Percentiles rank a stretch among this genome's conserved stretches.
Evolutionary conservation across 2,329 filamentous ascomycete species (phyloP).

Genomic region (Thyridium curvatum): DNA sequence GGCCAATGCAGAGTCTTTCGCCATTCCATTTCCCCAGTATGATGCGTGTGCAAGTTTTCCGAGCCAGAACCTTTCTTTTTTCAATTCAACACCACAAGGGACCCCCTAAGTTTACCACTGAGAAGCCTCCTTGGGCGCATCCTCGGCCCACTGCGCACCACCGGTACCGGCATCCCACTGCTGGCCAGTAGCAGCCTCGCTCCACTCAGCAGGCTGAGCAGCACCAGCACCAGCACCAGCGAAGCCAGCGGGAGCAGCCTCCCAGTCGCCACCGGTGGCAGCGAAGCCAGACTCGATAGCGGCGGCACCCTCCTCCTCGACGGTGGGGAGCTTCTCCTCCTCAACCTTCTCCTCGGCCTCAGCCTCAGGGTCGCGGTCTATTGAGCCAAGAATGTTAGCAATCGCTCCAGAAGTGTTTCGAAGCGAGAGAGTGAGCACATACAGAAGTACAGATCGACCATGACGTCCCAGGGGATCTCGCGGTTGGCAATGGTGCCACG

Average conservation of each 20-base stretch:
- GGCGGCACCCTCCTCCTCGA: slow-evolving; percentile 75
- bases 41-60: slow-evolving; percentile 1
- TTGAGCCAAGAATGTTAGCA: slow-evolving; percentile 6
- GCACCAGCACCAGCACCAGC: slow-evolving; percentile 49
- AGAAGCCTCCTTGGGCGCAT: slow-evolving; percentile 38
- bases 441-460: slow-evolving; percentile 99
- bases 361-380: slow-evolving; percentile 95
- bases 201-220: slow-evolving; percentile 43
- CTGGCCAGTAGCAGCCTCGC: too few relatives aligned
- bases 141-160: slow-evolving; percentile 49
- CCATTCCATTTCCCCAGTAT: slow-evolving; percentile 15
- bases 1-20: slow-evolving; percentile 4
- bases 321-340: slow-evolving; percentile 84
- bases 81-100: slow-evolving; percentile 6
- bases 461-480: slow-evolving; percentile 97
- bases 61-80: slow-evolving; percentile 6
- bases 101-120: slow-evolving; percentile 37
- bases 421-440: slow-evolving; percentile 29
- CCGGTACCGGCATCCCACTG: slow-evolving; percentile 63
- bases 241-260: slow-evolving; percentile 68
- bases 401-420: slow-evolving; percentile 1
- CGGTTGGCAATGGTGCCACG: slow-evolving; percentile 93
- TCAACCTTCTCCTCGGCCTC: slow-evolving; percentile 98
- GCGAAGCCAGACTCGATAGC: slow-evolving; percentile 76
- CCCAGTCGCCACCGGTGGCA: slow-evolving; percentile 70